Percentiles rank a stretch among this genome's conserved stretches.
Conservation (phyloP, 108 stramenopile species). For the Nitzschia putrida region DNA sequence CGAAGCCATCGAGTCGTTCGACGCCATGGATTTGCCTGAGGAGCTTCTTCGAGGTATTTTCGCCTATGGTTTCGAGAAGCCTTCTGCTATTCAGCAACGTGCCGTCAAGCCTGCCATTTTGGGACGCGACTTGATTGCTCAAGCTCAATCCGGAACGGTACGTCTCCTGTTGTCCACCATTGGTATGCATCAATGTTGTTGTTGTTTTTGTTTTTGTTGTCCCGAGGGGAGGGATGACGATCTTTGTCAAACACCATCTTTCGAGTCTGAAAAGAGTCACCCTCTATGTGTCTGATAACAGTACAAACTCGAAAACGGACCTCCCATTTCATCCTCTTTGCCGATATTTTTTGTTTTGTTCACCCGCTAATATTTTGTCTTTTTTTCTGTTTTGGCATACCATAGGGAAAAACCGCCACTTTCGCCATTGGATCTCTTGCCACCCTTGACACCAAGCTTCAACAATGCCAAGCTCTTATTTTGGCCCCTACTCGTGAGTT, state of each 20-base stretch:
- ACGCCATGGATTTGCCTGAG: slow-evolving; percentile 96
- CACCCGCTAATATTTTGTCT: neutral
- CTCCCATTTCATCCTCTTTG: slow-evolving; percentile 16
- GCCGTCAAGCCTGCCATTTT: slow-evolving; percentile 97
- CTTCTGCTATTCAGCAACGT: slow-evolving; percentile 99
- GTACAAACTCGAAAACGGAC: slow-evolving; percentile 87
- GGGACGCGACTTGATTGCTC: slow-evolving; percentile 98
- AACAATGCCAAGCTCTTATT: slow-evolving; percentile 96
- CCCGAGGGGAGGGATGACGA: slow-evolving; percentile 68
- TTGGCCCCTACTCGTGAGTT: slow-evolving; percentile 99
- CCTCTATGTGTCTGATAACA: slow-evolving; percentile 87
- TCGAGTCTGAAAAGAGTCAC: slow-evolving; percentile 97
- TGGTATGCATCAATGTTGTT: neutral
- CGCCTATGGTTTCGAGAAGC: slow-evolving; percentile 99
- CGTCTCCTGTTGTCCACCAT: slow-evolving; percentile 30
- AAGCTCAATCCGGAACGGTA: slow-evolving; percentile 99
- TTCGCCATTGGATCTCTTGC: slow-evolving; percentile 98
- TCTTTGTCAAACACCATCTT: slow-evolving; percentile 90
- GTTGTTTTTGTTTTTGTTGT: neutral
- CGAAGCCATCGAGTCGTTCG: slow-evolving; percentile 93
- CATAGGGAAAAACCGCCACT: slow-evolving; percentile 97
- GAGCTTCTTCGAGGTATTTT: slow-evolving; percentile 98
- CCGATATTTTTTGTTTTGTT: neutral
- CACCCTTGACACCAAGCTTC: slow-evolving; percentile 87
- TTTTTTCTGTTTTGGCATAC: slow-evolving; percentile 2